These are phyloP conservation scores for Coemansia sp. DNA, from an alignment of 192 early-diverging fungal genomes.

Conservation along the genomic window DNA sequence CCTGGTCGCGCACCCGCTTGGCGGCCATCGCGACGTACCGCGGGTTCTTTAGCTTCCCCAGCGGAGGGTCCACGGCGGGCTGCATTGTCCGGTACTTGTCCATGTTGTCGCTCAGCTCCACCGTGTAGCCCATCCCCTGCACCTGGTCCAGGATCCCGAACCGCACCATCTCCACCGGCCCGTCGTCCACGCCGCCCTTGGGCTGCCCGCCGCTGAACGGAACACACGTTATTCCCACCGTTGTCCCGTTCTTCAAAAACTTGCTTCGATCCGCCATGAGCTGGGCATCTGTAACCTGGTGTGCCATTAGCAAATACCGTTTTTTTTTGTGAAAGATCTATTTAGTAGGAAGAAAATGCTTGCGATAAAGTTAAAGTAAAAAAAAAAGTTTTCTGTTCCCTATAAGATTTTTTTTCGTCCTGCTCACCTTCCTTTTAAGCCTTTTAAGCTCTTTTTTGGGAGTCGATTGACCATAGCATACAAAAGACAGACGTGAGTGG, in stretches of 20 bases:
- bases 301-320: too few relatives aligned
- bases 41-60: slow-evolving; percentile 81
- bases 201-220: slow-evolving; percentile 79
- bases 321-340: too few relatives aligned
- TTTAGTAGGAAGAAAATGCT: too few relatives aligned
- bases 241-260: slow-evolving; percentile 59
- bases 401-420: too few relatives aligned
- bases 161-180: slow-evolving; percentile 79
- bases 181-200: slow-evolving; percentile 85
- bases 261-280: slow-evolving; percentile 47
- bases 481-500: not conserved
- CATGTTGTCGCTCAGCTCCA: slow-evolving; percentile 71
- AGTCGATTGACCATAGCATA: not conserved
- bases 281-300: slow-evolving; percentile 25
- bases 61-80: slow-evolving; percentile 68
- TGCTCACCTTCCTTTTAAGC: not conserved
- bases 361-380: too few relatives aligned
- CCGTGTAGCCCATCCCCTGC: slow-evolving; percentile 73
- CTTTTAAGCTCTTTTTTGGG: not conserved
- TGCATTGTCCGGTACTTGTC: slow-evolving; percentile 65
- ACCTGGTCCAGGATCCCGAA: slow-evolving; percentile 84
- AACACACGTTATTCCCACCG: slow-evolving; percentile 71
- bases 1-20: slow-evolving; percentile 60
- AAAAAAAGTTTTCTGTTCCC: too few relatives aligned
- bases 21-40: slow-evolving; percentile 80